Percentiles rank a stretch among this genome's conserved stretches.
Conservation (phyloP, 1,284 basidiomycete species). For the Sanghuangporus sanghuang region DNA sequence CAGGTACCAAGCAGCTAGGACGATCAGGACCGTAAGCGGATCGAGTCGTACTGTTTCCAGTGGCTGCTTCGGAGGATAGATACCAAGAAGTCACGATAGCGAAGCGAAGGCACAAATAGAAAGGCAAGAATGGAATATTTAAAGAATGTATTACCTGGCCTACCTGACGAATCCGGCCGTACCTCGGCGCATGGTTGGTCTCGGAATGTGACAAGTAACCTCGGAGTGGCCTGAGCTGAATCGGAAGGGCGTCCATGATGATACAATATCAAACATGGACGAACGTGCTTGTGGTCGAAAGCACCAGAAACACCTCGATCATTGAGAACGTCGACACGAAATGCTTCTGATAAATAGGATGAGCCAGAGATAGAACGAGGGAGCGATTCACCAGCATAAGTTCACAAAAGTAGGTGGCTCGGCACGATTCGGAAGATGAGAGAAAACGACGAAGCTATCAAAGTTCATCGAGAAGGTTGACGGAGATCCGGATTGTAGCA, state of each 20-base stretch:
- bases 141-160: too few relatives aligned
- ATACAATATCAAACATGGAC: neutral
- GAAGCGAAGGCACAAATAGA: too few relatives aligned
- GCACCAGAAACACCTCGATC: neutral
- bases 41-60: too few relatives aligned
- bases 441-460: neutral
- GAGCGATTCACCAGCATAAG: neutral
- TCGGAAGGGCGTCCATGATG: too few relatives aligned
- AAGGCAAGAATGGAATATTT: too few relatives aligned
- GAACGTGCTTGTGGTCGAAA: neutral
- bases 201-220: neutral
- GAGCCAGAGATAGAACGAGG: neutral
- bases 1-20: too few relatives aligned
- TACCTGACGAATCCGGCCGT: too few relatives aligned
- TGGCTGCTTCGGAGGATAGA: too few relatives aligned
- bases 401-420: neutral
- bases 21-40: too few relatives aligned
- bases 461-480: neutral
- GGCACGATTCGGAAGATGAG: conserved; percentile 3
- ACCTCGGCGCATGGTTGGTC: neutral
- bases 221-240: neutral
- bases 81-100: too few relatives aligned
- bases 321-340: neutral
- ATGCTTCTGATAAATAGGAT: neutral
- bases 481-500: neutral